Evolutionary conservation across 208 protist species (phyloP).

Genomic region (Borovskyia barvae): DNA sequence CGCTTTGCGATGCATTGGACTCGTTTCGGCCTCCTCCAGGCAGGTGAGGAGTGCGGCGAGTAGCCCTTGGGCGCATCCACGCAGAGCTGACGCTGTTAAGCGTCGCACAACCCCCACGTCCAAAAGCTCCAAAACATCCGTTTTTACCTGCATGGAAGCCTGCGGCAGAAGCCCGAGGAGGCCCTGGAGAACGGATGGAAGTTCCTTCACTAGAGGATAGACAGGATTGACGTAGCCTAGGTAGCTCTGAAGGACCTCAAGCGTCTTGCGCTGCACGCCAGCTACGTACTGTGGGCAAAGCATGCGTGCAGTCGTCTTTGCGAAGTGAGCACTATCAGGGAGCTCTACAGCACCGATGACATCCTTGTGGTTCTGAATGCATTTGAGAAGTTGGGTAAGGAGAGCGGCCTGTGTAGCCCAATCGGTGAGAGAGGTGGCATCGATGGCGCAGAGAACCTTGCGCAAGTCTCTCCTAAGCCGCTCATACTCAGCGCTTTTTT

Average conservation of each 20-base stretch:
- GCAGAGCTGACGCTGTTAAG: constrained; percentile 20
- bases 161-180: constrained; percentile 27
- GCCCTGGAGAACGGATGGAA: constrained; percentile 8
- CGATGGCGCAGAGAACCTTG: constrained; percentile 11
- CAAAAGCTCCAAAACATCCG: constrained; percentile 12
- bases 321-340: constrained; percentile 37
- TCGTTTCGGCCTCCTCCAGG: constrained; percentile 61
- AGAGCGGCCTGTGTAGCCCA: constrained; percentile 20
- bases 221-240: constrained; percentile 13
- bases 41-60: constrained; percentile 40
- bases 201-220: constrained; percentile 25
- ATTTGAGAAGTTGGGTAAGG: constrained; percentile 18
- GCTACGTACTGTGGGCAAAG: constrained; percentile 49
- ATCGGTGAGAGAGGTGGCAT: constrained; percentile 12
- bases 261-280: constrained; percentile 70
- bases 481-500: constrained; percentile 15
- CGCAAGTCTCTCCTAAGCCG: constrained; percentile 11
- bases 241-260: constrained; percentile 49
- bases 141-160: constrained; percentile 30
- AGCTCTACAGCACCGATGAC: constrained; percentile 28
- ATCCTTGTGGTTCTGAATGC: constrained; percentile 9
- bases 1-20: constrained; percentile 41
- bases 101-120: constrained; percentile 19
- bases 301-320: constrained; percentile 35
- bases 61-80: constrained; percentile 32